Evolutionary conservation across 1,284 basidiomycete genomes (phyloP).

Genomic region (Apiotrichum sp.): DNA sequence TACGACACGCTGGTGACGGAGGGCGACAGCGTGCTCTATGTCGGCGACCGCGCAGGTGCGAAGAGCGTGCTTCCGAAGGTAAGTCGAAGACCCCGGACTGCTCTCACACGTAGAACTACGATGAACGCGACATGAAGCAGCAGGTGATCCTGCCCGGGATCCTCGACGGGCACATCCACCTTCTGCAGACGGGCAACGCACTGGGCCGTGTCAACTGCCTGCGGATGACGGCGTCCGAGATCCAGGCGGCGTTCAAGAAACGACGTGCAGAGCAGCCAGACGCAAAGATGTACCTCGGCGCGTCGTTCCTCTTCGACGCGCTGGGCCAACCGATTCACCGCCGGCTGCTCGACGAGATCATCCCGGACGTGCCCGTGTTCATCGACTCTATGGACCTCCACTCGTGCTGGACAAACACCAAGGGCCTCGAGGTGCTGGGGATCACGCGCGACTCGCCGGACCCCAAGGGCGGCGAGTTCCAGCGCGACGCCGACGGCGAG

Average conservation of each 20-base stretch:
- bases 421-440: conserved; percentile 23
- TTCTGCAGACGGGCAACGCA: conserved; percentile 23
- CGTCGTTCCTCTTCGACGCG: conserved; percentile 21
- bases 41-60: conserved; percentile 8
- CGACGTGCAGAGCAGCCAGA: conserved; percentile 8
- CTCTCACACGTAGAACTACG: neutral
- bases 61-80: neutral
- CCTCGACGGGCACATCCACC: conserved; percentile 32
- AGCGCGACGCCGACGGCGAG: conserved; percentile 22
- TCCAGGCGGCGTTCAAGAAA: conserved; percentile 15
- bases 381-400: conserved; percentile 34
- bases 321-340: conserved; percentile 17
- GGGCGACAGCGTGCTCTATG: conserved; percentile 16
- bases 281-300: conserved; percentile 16
- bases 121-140: conserved; percentile 16
- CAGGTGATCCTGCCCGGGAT: conserved; percentile 28
- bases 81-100: neutral
- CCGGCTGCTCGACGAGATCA: conserved; percentile 20
- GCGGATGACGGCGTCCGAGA: conserved; percentile 7
- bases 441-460: conserved; percentile 16
- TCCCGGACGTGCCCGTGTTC: conserved; percentile 26
- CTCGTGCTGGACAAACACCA: conserved; percentile 27
- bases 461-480: conserved; percentile 26
- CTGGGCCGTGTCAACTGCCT: conserved; percentile 15
- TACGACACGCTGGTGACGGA: conserved; percentile 18